Conservation (phyloP, 1,284 basidiomycete genomes). For the Moesziomyces sp. region DNA sequence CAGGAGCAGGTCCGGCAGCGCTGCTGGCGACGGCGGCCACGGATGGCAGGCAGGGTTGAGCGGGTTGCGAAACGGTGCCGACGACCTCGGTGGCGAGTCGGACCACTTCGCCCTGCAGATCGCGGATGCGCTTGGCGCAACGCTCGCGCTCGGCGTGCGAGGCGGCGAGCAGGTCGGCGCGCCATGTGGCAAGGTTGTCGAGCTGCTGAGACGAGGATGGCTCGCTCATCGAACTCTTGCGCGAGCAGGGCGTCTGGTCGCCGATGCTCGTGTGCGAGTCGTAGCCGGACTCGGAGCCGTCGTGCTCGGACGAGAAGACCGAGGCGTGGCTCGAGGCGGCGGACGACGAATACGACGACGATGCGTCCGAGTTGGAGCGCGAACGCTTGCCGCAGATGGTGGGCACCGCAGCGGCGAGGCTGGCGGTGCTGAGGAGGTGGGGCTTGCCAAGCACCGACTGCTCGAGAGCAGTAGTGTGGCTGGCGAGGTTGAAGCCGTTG, state of each 20-base stretch:
- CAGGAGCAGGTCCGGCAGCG: background rate
- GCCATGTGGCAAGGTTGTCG: slow-evolving; percentile 34
- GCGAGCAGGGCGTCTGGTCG: slow-evolving; percentile 35
- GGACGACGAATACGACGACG: slow-evolving; percentile 34
- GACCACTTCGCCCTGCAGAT: slow-evolving; percentile 33
- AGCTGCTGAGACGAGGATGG: slow-evolving; percentile 17
- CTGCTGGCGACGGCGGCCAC: too few species aligned
- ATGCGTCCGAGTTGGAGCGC: slow-evolving; percentile 45
- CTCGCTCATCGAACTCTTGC: slow-evolving; percentile 37
- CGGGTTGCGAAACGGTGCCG: slow-evolving; percentile 12
- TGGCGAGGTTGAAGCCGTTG: slow-evolving; percentile 41
- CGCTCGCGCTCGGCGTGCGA: slow-evolving; percentile 23
- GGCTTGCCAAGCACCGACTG: slow-evolving; percentile 49
- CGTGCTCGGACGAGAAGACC: slow-evolving; percentile 42
- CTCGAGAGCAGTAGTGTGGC: slow-evolving; percentile 48
- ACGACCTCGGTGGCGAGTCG: slow-evolving; percentile 35
- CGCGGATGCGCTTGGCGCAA: slow-evolving; percentile 38
- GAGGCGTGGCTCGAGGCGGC: slow-evolving; percentile 43
- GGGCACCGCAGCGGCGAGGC: slow-evolving; percentile 7
- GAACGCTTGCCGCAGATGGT: slow-evolving; percentile 45
- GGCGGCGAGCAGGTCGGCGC: slow-evolving; percentile 22
- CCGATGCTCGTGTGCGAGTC: slow-evolving; percentile 37
- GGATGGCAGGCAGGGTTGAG: background rate
- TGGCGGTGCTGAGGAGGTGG: slow-evolving; percentile 8
- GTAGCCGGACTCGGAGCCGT: slow-evolving; percentile 20